Evolutionary conservation across 345 rosid species (phyloP).

Genomic region (Conringia planisiliqua): DNA sequence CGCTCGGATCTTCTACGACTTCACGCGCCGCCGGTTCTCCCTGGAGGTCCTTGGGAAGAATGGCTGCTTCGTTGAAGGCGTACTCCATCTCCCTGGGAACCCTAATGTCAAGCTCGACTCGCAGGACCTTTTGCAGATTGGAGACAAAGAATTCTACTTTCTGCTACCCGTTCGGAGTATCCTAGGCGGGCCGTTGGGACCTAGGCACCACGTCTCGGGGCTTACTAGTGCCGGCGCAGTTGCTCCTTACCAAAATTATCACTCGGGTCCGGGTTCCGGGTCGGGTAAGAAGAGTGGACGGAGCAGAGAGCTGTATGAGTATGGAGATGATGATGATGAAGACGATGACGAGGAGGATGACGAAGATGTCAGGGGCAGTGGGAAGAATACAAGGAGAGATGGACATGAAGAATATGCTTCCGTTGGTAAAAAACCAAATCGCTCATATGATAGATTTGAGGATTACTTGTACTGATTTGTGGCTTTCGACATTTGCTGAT

Average conservation of each 20-base stretch:
- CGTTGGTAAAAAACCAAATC: slow-evolving; percentile 52
- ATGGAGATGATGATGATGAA: slow-evolving; percentile 44
- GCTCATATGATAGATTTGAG: not conserved
- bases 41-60: slow-evolving; percentile 98
- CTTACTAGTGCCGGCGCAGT: slow-evolving; percentile 26
- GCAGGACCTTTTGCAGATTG: slow-evolving; percentile 90
- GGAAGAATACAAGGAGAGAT: slow-evolving; percentile 79
- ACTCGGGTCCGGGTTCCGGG: slow-evolving; percentile 38
- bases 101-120: slow-evolving; percentile 92
- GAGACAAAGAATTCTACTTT: slow-evolving; percentile 93
- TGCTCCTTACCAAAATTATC: slow-evolving; percentile 51
- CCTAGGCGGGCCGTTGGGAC: slow-evolving; percentile 65
- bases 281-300: slow-evolving; percentile 59
- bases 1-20: slow-evolving; percentile 91
- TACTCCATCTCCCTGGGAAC: slow-evolving; percentile 91
- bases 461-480: slow-evolving; percentile 7
- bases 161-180: slow-evolving; percentile 85
- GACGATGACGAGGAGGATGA: slow-evolving; percentile 30
- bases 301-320: slow-evolving; percentile 58
- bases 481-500: not conserved
- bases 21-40: slow-evolving; percentile 95
- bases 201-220: slow-evolving; percentile 54
- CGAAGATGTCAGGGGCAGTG: slow-evolving; percentile 56
- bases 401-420: slow-evolving; percentile 56
- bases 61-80: slow-evolving; percentile 96